Percentiles rank a stretch among this genome's conserved stretches.
phyloP scores from a whole-genome alignment of 345 rosid species.

The Nasturtium officinale region DNA sequence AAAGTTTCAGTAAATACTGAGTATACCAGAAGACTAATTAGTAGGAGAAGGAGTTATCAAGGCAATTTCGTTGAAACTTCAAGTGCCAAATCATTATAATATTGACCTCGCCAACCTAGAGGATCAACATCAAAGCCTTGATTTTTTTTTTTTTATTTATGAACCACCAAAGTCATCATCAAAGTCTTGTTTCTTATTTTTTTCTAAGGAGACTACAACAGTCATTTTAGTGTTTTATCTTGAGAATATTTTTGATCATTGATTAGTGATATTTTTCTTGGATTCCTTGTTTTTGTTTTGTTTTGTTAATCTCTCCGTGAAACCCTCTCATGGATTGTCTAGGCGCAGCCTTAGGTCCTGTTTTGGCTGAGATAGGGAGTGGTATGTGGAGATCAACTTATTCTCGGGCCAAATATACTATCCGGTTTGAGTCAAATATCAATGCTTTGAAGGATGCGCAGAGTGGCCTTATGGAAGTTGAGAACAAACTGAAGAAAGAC shows the following conservation, averaged over 20 bases:
- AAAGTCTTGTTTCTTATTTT: not conserved
- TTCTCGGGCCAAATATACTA: slow-evolving; percentile 13
- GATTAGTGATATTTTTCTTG: not conserved
- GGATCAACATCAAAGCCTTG: slow-evolving; percentile 12
- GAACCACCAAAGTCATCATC: not conserved
- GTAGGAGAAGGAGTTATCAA: slow-evolving; percentile 4
- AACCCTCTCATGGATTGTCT: slow-evolving; percentile 34
- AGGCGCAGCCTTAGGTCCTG: slow-evolving; percentile 30
- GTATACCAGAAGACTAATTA: slow-evolving; percentile 19
- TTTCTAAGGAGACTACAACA: not conserved
- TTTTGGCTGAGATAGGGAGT: slow-evolving; percentile 34
- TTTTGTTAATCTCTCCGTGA: slow-evolving; percentile 9
- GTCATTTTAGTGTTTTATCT: slow-evolving; percentile 17
- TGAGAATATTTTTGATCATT: too few species aligned
- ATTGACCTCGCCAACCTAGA: not conserved
- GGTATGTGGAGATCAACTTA: slow-evolving; percentile 37
- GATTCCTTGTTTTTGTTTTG: not conserved
- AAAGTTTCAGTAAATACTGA: not conserved
- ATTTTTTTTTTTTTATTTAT: not conserved
- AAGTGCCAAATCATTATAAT: slow-evolving; percentile 1
- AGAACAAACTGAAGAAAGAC: slow-evolving; percentile 20
- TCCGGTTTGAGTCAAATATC: slow-evolving; percentile 42
- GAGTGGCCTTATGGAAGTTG: slow-evolving; percentile 16
- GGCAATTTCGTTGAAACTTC: slow-evolving; percentile 18
- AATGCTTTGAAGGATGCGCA: slow-evolving; percentile 26